A percentile compares a stretch with the other conserved stretches of the same genome.
These are phyloP conservation scores for Aspergillus aculeatus DNA, from an alignment of 2,329 filamentous ascomycete species.

Conservation along the genomic window DNA sequence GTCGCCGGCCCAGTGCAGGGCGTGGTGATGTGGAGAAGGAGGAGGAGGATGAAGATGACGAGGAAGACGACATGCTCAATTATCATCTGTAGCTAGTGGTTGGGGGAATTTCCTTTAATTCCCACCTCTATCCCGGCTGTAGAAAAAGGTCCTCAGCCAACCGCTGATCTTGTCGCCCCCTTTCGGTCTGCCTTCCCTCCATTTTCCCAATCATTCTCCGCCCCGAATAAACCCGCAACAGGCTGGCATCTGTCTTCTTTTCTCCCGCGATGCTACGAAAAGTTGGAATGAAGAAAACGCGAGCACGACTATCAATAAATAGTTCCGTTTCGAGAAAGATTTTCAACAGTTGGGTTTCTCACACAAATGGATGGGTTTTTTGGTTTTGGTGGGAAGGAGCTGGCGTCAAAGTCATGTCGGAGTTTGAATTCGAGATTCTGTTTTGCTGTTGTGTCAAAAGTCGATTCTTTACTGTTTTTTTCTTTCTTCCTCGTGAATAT, in stretches of 20 bases:
- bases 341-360: background rate
- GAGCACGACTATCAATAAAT: background rate
- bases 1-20: conserved; percentile 53
- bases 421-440: background rate
- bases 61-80: conserved; percentile 41
- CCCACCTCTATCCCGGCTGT: conserved; percentile 1
- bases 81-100: conserved; percentile 15
- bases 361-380: background rate
- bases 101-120: background rate
- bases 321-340: no score
- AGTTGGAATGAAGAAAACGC: background rate
- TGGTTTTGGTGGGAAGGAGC: background rate
- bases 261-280: background rate
- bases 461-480: background rate
- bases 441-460: background rate
- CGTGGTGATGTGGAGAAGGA: conserved; percentile 58
- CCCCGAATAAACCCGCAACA: background rate
- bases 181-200: conserved; percentile 12
- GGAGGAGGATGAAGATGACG: conserved; percentile 44
- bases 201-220: conserved; percentile 5
- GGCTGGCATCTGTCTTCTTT: background rate
- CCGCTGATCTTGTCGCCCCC: conserved; percentile 15
- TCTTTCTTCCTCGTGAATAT: background rate
- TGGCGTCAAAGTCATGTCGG: background rate
- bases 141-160: background rate